phyloP scores from a whole-genome alignment of 257 asterid species.

The Jacaranda copaia region DNA sequence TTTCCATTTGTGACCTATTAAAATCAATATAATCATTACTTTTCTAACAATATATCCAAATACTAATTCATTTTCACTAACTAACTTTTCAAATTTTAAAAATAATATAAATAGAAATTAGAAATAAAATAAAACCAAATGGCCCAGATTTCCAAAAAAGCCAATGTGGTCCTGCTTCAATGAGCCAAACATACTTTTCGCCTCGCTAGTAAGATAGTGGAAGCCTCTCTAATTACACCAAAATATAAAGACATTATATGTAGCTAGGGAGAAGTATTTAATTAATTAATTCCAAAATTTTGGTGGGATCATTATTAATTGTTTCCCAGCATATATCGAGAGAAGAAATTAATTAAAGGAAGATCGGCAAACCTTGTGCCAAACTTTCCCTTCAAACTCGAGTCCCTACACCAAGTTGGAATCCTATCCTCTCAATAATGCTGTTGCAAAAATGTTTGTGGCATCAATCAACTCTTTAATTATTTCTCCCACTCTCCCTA shows the following conservation, averaged over 20 bases:
- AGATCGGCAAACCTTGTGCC: constrained; percentile 2
- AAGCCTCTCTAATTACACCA: constrained; percentile 15
- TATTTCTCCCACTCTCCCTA: background rate
- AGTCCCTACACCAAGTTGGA: constrained; percentile 46
- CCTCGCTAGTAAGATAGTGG: constrained; percentile 13
- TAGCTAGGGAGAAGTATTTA: constrained; percentile 10
- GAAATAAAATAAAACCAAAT: too few relatives aligned
- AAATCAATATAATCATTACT: too few relatives aligned
- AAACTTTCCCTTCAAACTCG: constrained; percentile 33
- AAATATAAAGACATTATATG: constrained; percentile 35
- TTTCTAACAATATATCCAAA: too few relatives aligned
- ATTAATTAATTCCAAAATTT: constrained; percentile 32
- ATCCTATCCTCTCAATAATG: constrained; percentile 56
- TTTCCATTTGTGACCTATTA: too few relatives aligned
- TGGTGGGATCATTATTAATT: too few relatives aligned
- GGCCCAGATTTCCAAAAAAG: too few relatives aligned
- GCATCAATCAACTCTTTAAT: constrained; percentile 31
- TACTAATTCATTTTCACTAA: too few relatives aligned
- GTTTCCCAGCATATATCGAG: too few relatives aligned
- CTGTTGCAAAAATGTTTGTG: constrained; percentile 37
- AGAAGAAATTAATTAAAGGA: too few relatives aligned
- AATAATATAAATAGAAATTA: too few relatives aligned
- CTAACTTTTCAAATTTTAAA: too few relatives aligned
- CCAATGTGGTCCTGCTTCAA: too few relatives aligned
- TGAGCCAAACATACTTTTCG: constrained; percentile 33